Conservation (phyloP, 805 yeast genomes). For the Metschnikowia drakensbergensis region DNA sequence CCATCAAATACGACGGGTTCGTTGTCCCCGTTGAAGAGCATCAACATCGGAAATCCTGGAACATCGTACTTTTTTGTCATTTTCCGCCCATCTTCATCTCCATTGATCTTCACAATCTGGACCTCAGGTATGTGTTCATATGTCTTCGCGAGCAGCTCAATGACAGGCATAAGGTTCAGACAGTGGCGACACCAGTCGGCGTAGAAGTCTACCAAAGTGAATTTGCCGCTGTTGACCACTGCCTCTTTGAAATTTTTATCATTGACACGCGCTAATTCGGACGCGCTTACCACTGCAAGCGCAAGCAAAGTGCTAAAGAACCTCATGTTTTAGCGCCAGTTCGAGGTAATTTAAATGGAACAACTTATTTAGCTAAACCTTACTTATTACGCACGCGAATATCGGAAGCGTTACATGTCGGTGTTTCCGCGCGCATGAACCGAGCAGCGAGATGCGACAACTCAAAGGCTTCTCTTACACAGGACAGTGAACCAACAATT, state of each 20-base stretch:
- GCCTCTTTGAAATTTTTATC: slow-evolving; percentile 52
- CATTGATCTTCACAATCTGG: slow-evolving; percentile 55
- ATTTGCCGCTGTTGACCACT: slow-evolving; percentile 52
- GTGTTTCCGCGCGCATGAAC: not conserved
- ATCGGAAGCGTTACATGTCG: not conserved
- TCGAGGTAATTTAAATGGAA: not conserved
- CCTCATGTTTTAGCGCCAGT: slow-evolving; percentile 7
- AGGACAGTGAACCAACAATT: too few relatives aligned
- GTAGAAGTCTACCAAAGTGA: slow-evolving; percentile 43
- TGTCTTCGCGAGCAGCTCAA: slow-evolving; percentile 28
- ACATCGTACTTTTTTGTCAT: slow-evolving; percentile 49
- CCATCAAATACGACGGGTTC: slow-evolving; percentile 58
- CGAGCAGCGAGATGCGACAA: not conserved
- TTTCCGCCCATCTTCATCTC: slow-evolving; percentile 50
- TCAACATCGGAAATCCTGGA: slow-evolving; percentile 64
- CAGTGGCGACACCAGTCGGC: slow-evolving; percentile 78
- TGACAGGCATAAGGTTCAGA: slow-evolving; percentile 48
- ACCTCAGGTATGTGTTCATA: slow-evolving; percentile 34
- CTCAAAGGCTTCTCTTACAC: too few relatives aligned
- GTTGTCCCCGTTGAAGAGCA: slow-evolving; percentile 50
- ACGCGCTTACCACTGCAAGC: slow-evolving; percentile 9
- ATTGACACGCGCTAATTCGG: slow-evolving; percentile 40
- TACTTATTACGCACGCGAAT: not conserved
- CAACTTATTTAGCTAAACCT: not conserved
- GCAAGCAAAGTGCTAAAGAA: not conserved